Evolutionary conservation across 1,284 basidiomycete species (phyloP), one percentile per base, ranked within the genome.

Genomic region (Tranzscheliella williamsii): DNA sequence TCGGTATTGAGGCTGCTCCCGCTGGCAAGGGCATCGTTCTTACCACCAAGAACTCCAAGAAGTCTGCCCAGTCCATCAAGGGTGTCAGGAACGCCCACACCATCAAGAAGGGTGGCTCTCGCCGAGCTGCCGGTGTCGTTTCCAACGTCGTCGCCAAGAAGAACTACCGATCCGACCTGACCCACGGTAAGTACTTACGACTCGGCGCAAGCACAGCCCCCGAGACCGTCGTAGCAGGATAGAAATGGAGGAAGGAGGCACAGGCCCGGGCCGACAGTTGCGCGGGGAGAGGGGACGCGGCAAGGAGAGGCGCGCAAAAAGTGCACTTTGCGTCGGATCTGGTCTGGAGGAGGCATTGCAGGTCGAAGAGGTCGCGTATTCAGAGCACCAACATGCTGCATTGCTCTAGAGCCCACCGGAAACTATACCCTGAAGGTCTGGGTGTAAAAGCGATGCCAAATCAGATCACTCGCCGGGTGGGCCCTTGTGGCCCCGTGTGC

Each of bases 401-500:
- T 67, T 40, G 52, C 70, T 71, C 74, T 76, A 76, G 74, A 76
- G 75, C 74, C 74, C 72, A 56, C 74, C 73, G 66, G 71, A 72
- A 37, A 31, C 17, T 42, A 37, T 26, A 33, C 49, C 38, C 61
- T 72, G 74, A 75, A 52, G 72, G 72, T 62, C 45, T 46, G 74
- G 74, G 74, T 67, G 74, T 76, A 75, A 63, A 55, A 67, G 70
- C 46, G 71, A 69, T 76, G 74, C 74, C 42, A 76, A 11, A 76
- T 35, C 46, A 69, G 21, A 15, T 33, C 12, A 13, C 16, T 36
- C 53, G 48, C 8, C 5, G 23, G 8, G 24, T 24, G 38, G 38
- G 38, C 11, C n/a, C 27, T n/a, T 30, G 47, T 38, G 9, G 32
- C 12, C 18, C 32, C 32, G 9, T 34, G 32, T 9, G 32, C 32